Evolutionary conservation across 2,329 filamentous ascomycete genomes (phyloP).

Genomic region (Ophiocordyceps camponoti-floridani): DNA sequence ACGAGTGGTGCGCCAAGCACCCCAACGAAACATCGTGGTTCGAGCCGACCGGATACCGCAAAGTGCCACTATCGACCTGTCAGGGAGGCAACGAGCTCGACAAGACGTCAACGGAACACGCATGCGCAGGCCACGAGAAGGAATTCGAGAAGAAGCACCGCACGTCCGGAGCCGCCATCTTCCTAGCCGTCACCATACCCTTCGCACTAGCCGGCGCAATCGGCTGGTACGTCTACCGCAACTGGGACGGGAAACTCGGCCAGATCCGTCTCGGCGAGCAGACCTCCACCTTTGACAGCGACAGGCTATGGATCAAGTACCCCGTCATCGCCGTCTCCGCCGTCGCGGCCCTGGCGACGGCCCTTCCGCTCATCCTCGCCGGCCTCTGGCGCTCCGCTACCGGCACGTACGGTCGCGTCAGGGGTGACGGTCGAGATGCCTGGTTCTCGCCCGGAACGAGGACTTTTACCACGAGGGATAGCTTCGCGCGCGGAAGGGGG

Average conservation of each 20-base stretch:
- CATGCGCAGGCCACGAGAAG: slow-evolving; percentile 64
- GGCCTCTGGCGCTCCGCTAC: slow-evolving; percentile 52
- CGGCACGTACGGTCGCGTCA: slow-evolving; percentile 31
- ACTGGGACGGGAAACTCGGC: slow-evolving; percentile 82
- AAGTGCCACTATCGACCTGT: slow-evolving; percentile 81
- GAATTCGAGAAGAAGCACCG: slow-evolving; percentile 60
- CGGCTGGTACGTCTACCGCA: slow-evolving; percentile 72
- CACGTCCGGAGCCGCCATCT: slow-evolving; percentile 54
- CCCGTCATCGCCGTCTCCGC: slow-evolving; percentile 60
- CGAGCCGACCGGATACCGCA: slow-evolving; percentile 73
- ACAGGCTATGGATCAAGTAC: slow-evolving; percentile 63
- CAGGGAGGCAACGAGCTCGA: slow-evolving; percentile 58
- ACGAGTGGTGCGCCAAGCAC: slow-evolving; percentile 37
- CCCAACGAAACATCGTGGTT: slow-evolving; percentile 61
- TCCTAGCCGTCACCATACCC: slow-evolving; percentile 70
- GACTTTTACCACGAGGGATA: slow-evolving; percentile 73
- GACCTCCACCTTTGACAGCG: slow-evolving; percentile 37
- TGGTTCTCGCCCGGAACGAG: slow-evolving; percentile 39
- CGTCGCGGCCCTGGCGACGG: slow-evolving; percentile 36
- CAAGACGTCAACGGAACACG: slow-evolving; percentile 31
- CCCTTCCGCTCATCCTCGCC: slow-evolving; percentile 52
- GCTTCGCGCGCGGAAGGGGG: slow-evolving; percentile 72
- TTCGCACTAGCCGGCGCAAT: slow-evolving; percentile 50
- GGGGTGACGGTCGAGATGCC: slow-evolving; percentile 29
- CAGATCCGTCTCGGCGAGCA: slow-evolving; percentile 76